Evolutionary conservation across 2,329 filamentous ascomycete genomes (phyloP), one percentile per base, ranked within the genome.

Genomic region (Lithohypha guttulata): DNA sequence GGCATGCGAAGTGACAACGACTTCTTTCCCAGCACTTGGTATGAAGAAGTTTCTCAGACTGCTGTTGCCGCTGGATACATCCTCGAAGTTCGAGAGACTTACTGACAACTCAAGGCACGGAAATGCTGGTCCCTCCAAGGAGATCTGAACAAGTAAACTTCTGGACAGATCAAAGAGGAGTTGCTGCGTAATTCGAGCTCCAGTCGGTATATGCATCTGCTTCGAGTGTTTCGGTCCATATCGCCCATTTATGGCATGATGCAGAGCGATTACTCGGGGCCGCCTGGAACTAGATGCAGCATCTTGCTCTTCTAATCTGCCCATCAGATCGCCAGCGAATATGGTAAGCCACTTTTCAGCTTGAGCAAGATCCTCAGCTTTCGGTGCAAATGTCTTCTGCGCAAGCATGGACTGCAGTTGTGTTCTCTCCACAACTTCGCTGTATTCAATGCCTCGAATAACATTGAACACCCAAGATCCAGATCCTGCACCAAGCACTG

Each of bases 391-490:
- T 0, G 85, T 91, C 58, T 96, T 96, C 14, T 89, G 86, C 1
- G 86, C 94, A 9, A 95, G 69, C 86, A 96, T 95, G 13, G 83
- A 91, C 58, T 95, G 94, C 64, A 95, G 93, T 53, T 91, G 83
- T 1, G 85, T 94, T 36, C 89, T 71, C 15, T 84, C 74, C 53
- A 85, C 94, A 48, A 96, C 85, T 59, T 95, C 87, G 52, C 81
- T 89, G 35, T 69, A 66, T 57, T 96, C 89, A 43, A 86, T 75
- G 1, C 91, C 89, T 10, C 89, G 76, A 37, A 95, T 80, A 6
- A 79, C 81, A 41, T 80, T 76, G 60, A 93, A 81, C 7, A 95
- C 66, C 85, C 86, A 94, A 3, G 70, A 66, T 2, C 84, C 89
- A 0, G 82, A 89, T 28, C 93, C 84, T 34, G 89, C 81, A 3